Base-by-base conservation (phyloP, 495 filamentous ascomycete genomes). In the Articulospora tetracladia region DNA sequence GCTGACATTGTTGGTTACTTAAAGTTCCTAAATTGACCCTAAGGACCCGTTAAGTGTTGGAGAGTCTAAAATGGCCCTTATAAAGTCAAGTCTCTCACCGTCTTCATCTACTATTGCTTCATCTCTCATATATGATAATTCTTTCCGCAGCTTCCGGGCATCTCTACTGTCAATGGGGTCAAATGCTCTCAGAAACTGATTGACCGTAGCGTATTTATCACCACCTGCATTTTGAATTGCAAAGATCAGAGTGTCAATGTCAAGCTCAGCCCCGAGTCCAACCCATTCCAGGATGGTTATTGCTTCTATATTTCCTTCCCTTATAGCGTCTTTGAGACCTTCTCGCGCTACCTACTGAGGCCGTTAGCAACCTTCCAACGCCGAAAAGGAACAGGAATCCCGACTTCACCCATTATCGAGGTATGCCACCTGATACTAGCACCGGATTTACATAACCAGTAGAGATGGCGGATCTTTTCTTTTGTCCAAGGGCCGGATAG, bases 351-450 rank as follows among this genome's bases (percentile, higher is more conserved):
- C 34, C 63, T 66, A 47, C 23, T 20, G 7, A 20, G 27, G 22
- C 24, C 17, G 47, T 56, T 26, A 65, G 58, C n/a, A 27, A n/a
- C 24, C 11, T 11, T 22, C 47, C 13, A 24, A 13, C 6, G 13
- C 13, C 30, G 13, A 22, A 13, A 51, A 39, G n/a, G 25, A 1
- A 30, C 26, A 28, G 1, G 12, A 48, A 11, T n/a, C 54, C 60
- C 19, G 61, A 65, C 67, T 46, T 69, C 67, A 2, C 67, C 67
- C 25, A 48, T 61, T 26, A 55, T 63, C 3, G 64, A 65, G 10
- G 27, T 61, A 7, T 61, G 17, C 55, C 59, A 67, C 15, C 59
- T 44, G 19, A 69, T 59, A 19, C 24, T n/a, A 2, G 64, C 61
- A 19, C 67, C 65, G 22, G 58, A 54, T 49, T 59, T 65, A 7